A percentile compares a stretch with the other conserved stretches of the same genome.
Conservation (phyloP, 179 eudicot species). For the Actinidia arguta region DNA sequence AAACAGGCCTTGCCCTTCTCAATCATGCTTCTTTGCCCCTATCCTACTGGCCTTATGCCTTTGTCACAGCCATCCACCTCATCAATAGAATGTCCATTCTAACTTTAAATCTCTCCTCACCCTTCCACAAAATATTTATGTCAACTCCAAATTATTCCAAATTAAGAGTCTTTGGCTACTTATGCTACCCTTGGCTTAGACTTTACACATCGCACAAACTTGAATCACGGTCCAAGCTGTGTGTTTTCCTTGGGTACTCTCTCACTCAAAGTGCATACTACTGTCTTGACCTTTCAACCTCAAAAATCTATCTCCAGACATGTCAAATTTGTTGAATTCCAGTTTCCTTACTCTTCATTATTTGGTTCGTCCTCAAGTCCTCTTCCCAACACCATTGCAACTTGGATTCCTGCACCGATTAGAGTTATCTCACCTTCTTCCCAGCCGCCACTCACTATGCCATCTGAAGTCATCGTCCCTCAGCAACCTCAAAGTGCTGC, state of each 20-base stretch:
- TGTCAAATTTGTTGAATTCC: neutral
- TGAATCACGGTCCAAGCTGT: neutral
- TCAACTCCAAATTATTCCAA: neutral
- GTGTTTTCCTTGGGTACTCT: conserved; percentile 10
- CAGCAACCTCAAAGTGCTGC: too few species aligned
- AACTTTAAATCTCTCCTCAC: neutral
- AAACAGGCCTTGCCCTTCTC: neutral
- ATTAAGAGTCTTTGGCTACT: neutral
- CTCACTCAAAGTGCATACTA: neutral
- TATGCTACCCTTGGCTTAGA: neutral
- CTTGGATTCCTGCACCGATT: too few species aligned
- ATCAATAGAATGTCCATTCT: neutral
- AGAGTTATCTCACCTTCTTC: too few species aligned
- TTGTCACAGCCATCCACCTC: neutral
- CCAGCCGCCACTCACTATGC: too few species aligned
- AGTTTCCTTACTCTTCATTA: neutral
- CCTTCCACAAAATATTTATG: neutral
- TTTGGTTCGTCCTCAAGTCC: too few species aligned
- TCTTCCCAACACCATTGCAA: too few species aligned
- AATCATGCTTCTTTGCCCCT: neutral
- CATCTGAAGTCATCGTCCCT: neutral
- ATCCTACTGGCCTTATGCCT: neutral
- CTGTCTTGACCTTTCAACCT: neutral
- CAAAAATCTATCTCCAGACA: neutral
- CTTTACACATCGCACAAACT: neutral